phyloP scores from a whole-genome alignment of 495 filamentous ascomycete species.

The Oleoguttula mirabilis region DNA sequence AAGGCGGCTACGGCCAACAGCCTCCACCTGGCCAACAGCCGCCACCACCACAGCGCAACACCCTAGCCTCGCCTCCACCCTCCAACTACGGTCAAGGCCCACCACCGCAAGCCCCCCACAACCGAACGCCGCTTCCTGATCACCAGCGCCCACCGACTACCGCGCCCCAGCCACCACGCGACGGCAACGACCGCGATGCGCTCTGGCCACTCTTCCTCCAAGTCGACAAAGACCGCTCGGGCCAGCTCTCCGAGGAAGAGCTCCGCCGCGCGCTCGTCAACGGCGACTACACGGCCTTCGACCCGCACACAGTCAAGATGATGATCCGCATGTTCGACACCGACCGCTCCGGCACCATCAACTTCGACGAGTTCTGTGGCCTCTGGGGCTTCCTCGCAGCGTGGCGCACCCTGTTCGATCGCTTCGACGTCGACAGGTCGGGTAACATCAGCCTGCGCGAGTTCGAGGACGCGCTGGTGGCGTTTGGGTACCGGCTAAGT shows the following conservation, averaged over 20 bases:
- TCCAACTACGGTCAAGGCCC: slow-evolving; percentile 49
- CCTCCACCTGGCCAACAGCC: slow-evolving; percentile 19
- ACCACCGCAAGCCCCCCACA: slow-evolving; percentile 33
- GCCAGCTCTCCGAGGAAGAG: slow-evolving; percentile 75
- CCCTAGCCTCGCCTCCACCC: slow-evolving; percentile 39
- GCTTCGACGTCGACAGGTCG: slow-evolving; percentile 78
- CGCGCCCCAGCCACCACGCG: slow-evolving; percentile 46
- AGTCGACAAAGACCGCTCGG: slow-evolving; percentile 70
- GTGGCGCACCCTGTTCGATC: slow-evolving; percentile 88
- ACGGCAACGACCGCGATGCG: slow-evolving; percentile 49
- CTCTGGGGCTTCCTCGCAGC: slow-evolving; percentile 90
- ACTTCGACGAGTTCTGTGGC: slow-evolving; percentile 90
- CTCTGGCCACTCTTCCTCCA: slow-evolving; percentile 81
- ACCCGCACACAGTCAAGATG: slow-evolving; percentile 92
- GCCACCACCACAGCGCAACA: slow-evolving; percentile 22
- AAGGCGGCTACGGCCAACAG: slow-evolving; percentile 6
- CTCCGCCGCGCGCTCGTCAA: slow-evolving; percentile 89
- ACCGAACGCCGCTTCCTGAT: slow-evolving; percentile 38
- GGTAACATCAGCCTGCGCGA: slow-evolving; percentile 79
- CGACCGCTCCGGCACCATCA: slow-evolving; percentile 76
- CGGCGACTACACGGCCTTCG: slow-evolving; percentile 87
- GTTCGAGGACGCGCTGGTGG: slow-evolving; percentile 81
- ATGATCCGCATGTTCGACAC: slow-evolving; percentile 98
- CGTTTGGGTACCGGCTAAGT: slow-evolving; percentile 88
- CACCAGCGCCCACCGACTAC: slow-evolving; percentile 53